A percentile compares a stretch with the other conserved stretches of the same genome.
Evolutionary conservation across 2,329 filamentous ascomycete species (phyloP).

Genomic region (Aspergillus amoenus): DNA sequence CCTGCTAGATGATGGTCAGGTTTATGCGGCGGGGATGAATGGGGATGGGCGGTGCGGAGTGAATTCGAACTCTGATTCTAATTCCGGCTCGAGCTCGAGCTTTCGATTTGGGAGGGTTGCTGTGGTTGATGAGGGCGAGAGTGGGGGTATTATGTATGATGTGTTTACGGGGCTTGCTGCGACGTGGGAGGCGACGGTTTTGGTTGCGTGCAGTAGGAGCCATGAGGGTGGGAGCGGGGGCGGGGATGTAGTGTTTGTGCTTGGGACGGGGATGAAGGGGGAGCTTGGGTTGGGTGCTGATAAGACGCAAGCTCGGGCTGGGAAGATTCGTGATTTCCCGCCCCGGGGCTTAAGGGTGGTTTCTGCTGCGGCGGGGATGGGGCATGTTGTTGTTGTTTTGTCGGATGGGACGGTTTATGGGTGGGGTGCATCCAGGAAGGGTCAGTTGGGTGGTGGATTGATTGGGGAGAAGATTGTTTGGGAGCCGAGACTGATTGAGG

Average conservation of each 20-base stretch:
- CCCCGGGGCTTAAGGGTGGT: constrained; percentile 58
- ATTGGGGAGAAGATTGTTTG: constrained; percentile 51
- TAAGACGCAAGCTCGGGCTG: constrained; percentile 30
- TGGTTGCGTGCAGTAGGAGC: constrained; percentile 43
- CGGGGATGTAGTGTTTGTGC: constrained; percentile 54
- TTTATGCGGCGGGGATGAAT: constrained; percentile 68
- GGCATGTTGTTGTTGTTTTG: constrained; percentile 72
- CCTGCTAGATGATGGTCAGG: constrained; percentile 56
- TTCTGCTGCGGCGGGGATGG: constrained; percentile 71
- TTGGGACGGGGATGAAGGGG: constrained; percentile 68
- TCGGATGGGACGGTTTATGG: constrained; percentile 76
- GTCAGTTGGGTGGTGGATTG: constrained; percentile 68
- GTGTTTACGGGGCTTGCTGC: constrained; percentile 59
- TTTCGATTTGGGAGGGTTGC: constrained; percentile 31
- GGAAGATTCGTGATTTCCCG: constrained; percentile 63
- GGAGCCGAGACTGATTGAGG: constrained; percentile 61
- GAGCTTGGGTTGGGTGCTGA: constrained; percentile 65
- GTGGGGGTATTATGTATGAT: constrained; percentile 20
- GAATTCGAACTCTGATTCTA: not conserved
- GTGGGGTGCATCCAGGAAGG: constrained; percentile 85
- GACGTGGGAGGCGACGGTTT: constrained; percentile 73
- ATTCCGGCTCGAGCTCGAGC: not conserved
- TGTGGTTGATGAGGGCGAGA: constrained; percentile 12
- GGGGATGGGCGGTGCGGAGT: constrained; percentile 44
- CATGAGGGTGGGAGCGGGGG: too few species aligned